These are phyloP conservation scores for Casaregolazyma lundiana DNA, from an alignment of 1,139 yeast genomes.

Conservation along the genomic window DNA sequence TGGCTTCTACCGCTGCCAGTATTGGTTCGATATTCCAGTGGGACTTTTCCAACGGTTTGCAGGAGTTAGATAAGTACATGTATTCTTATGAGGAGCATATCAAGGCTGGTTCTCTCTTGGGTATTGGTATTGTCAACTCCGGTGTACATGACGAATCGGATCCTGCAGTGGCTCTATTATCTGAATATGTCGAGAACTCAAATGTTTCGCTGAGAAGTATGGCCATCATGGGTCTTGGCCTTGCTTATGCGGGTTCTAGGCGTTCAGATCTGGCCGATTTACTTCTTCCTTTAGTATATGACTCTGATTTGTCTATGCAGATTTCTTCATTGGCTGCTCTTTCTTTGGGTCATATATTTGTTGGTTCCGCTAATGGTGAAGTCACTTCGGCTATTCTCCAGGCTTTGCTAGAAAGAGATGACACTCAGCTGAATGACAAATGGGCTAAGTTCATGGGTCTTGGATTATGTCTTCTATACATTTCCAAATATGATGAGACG, in stretches of 20 bases:
- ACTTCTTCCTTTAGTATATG: slow-evolving; percentile 83
- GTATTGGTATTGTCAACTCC: slow-evolving; percentile 90
- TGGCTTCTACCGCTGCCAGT: slow-evolving; percentile 92
- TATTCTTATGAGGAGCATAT: slow-evolving; percentile 83
- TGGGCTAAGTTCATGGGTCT: slow-evolving; percentile 89
- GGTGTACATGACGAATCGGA: slow-evolving; percentile 96
- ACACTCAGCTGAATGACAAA: slow-evolving; percentile 70
- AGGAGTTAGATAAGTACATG: slow-evolving; percentile 80
- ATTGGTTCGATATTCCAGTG: slow-evolving; percentile 88
- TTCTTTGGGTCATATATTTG: slow-evolving; percentile 90
- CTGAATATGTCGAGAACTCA: slow-evolving; percentile 65
- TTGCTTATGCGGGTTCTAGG: slow-evolving; percentile 93
- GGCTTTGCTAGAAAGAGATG: slow-evolving; percentile 81
- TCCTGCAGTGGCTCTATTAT: slow-evolving; percentile 76
- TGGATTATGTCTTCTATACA: slow-evolving; percentile 85
- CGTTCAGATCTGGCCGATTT: slow-evolving; percentile 77
- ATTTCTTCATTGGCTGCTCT: slow-evolving; percentile 82
- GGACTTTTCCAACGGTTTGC: slow-evolving; percentile 88
- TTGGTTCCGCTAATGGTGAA: slow-evolving; percentile 94
- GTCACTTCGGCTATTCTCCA: slow-evolving; percentile 86
- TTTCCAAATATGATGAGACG: slow-evolving; percentile 93
- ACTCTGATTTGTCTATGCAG: slow-evolving; percentile 68
- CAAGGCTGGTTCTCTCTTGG: slow-evolving; percentile 94
- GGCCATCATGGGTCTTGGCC: slow-evolving; percentile 86
- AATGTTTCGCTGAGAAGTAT: slow-evolving; percentile 61